Conservation (phyloP, 805 yeast genomes). For the Candida montana region DNA sequence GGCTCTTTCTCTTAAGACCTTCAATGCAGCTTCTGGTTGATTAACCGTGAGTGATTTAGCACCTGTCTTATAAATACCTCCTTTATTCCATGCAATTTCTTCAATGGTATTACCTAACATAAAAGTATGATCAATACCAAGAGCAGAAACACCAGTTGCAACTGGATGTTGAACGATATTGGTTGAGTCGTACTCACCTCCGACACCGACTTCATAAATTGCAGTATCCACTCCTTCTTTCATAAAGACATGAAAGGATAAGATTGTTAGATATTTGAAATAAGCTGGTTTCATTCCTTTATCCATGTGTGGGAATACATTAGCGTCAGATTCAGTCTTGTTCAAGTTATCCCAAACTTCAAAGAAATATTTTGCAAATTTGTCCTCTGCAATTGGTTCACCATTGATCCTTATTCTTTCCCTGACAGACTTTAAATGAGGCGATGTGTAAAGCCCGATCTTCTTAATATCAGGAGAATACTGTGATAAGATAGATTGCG, state of each 20-base stretch:
- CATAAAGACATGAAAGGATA: conserved; percentile 87
- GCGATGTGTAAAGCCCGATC: conserved; percentile 92
- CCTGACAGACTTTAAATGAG: conserved; percentile 88
- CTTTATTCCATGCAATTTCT: conserved; percentile 93
- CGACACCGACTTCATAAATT: conserved; percentile 96
- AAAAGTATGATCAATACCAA: conserved; percentile 83
- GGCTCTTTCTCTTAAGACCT: conserved; percentile 61
- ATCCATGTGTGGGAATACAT: conserved; percentile 67
- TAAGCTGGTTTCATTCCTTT: conserved; percentile 81
- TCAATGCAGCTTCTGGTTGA: conserved; percentile 51
- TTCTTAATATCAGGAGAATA: conserved; percentile 47
- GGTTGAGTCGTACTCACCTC: conserved; percentile 97
- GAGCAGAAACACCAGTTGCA: conserved; percentile 76
- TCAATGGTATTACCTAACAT: conserved; percentile 83
- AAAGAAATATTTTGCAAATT: conserved; percentile 84
- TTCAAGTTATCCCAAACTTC: conserved; percentile 88
- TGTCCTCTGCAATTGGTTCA: conserved; percentile 70
- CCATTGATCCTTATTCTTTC: conserved; percentile 91
- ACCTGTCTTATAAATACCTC: conserved; percentile 78
- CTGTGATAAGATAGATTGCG: conserved; percentile 71
- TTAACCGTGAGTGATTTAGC: conserved; percentile 64
- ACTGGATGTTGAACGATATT: conserved; percentile 76
- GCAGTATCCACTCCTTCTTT: conserved; percentile 91
- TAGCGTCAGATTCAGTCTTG: conserved; percentile 46
- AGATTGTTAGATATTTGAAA: conserved; percentile 81